A percentile compares a stretch with the other conserved stretches of the same genome.
phyloP scores from a whole-genome alignment of 1,139 yeast species.

The Saccharomycopsis phalli region DNA sequence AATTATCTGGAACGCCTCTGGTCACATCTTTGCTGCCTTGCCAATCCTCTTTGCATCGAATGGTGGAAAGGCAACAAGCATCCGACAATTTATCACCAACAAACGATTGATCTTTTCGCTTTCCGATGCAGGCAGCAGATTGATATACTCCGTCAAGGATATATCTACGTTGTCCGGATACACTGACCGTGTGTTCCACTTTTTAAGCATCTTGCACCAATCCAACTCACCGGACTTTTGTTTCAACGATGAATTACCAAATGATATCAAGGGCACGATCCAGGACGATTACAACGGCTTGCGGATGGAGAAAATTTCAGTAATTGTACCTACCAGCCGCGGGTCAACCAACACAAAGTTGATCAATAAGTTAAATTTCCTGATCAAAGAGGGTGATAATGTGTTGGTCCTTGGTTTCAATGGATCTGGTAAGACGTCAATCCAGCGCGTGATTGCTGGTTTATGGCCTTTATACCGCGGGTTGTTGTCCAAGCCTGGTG shows the following conservation, averaged over 20 bases:
- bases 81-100: slow-evolving; percentile 86
- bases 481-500: slow-evolving; percentile 69
- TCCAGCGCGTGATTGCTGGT: slow-evolving; percentile 77
- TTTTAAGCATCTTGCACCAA: slow-evolving; percentile 68
- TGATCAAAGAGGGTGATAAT: slow-evolving; percentile 59
- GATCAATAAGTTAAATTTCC: slow-evolving; percentile 54
- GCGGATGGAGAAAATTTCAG: slow-evolving; percentile 74
- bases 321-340: slow-evolving; percentile 61
- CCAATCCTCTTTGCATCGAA: slow-evolving; percentile 45
- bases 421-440: slow-evolving; percentile 86
- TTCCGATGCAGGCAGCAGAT: slow-evolving; percentile 94
- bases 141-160: slow-evolving; percentile 92
- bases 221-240: slow-evolving; percentile 67
- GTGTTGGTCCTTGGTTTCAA: slow-evolving; percentile 77
- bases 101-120: slow-evolving; percentile 82
- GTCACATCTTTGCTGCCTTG: slow-evolving; percentile 75
- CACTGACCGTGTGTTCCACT: slow-evolving; percentile 74
- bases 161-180: slow-evolving; percentile 87
- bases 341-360: slow-evolving; percentile 50
- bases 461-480: slow-evolving; percentile 89
- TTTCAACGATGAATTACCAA: slow-evolving; percentile 37
- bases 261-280: slow-evolving; percentile 69
- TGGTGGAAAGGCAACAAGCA: slow-evolving; percentile 39
- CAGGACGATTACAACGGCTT: slow-evolving; percentile 75
- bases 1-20: slow-evolving; percentile 93